Base-by-base conservation (phyloP, 1,139 yeast genomes). In the Suhomyces panamericanus region DNA sequence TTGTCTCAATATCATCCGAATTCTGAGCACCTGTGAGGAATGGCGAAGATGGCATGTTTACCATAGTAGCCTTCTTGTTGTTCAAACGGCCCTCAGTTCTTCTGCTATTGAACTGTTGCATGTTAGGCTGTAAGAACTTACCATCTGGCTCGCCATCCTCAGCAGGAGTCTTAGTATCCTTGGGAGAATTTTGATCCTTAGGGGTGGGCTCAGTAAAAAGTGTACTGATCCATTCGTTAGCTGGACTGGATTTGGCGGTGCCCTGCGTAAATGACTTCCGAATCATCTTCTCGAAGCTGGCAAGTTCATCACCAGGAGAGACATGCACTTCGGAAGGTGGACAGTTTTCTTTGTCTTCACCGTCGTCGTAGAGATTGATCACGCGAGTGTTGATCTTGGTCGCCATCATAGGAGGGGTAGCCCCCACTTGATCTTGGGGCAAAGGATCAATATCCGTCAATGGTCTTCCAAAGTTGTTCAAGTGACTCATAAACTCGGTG, bases 371-470 rank as follows among this genome's bases (percentile, higher is more conserved):
- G 13, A 74, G 46, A 51, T 70, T 73, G 35, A 75, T 75, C 6
- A 75, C 72, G 48, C 78, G 58, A 4, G 80, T 75, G 48, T 75
- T 74, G 17, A 70, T 64, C 52, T 74, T 75, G 6, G 78, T 72
- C 3, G 80, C 80, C 60, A 74, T 63, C 76, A 72, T 71, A 13
- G 80, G 79, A 6, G 78, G 78, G 0, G 78, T 73, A 4, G 63
- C 61, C 2, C 60, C 62, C 41, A 56, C 63, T 14, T 52, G 53
- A 32, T 69, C 72, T 41, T 64, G 67, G 3, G 77, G 77, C 39
- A 73, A 59, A 3, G 78, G 78, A 57, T 78, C 83, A 31, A 78
- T 76, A 52, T 78, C 83, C 3, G 83, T 78, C 49, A 77, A 62
- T 8, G 83, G 83, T 0, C 80, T 81, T 20, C 80, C 79, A 48